Evolutionary conservation across 805 yeast species (phyloP), one percentile per base, ranked within the genome.

Genomic region (Candida orba): DNA sequence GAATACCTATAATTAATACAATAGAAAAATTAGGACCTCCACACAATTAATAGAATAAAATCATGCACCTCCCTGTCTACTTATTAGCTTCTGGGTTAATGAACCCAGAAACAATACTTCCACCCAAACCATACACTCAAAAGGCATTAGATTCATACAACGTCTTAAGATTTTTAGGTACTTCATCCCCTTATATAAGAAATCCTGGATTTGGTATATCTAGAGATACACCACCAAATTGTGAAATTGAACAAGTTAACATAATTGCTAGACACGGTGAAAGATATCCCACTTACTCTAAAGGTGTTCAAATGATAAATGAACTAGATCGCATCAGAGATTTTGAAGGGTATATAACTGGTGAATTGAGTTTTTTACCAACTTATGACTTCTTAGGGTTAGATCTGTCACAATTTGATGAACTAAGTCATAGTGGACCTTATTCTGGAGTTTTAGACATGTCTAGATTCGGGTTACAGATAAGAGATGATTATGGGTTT

Each of bases 181-280:
- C 79, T n/a, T 52, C 69, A 30, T 79, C 75, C 1, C 84, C 84
- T 9, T 78, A 68, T 54, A 54, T 69, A 12, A 72, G 69, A 46
- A 65, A 71, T 41, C 64, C 68, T 6, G 79, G 81, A 0, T 69
- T 53, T 46, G 84, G 84, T 14, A 71, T 79, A 37, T 64, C 68
- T 37, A 65, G 75, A 35, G 76, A 73, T 18, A 60, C 73, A 2
- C 85, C 85, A 14, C 58, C 52, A 1, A 68, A 68, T 31, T 76
- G 82, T 56, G 51, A 59, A 0, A 66, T 77, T 37, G 77, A 75
- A 47, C 83, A 78, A 55, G 82, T 76, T 8, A 73, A 73, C 50
- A 55, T 72, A 50, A 51, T 72, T 32, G 63, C 68, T 44, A 69
- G 84, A 50, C 84, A 79, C 48, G 84, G 83, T 14, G 84, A 77